Evolutionary conservation across 2,329 filamentous ascomycete genomes (phyloP).

Genomic region (Cryphonectria radicalis): DNA sequence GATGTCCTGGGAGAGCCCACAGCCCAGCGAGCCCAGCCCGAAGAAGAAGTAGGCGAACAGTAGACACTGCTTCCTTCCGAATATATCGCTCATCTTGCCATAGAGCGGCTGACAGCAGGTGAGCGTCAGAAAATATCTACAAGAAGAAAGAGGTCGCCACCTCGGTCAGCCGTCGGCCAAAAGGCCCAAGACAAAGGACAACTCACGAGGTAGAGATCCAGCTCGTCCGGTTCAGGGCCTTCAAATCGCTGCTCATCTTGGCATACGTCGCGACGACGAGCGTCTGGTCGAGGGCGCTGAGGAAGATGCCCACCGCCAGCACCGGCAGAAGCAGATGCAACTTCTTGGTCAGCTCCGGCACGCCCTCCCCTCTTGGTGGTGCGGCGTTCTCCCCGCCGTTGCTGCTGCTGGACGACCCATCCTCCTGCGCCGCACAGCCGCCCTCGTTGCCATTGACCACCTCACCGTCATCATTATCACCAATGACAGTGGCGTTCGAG

Average conservation of each 20-base stretch:
- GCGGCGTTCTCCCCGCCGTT: background rate
- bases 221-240: conserved; percentile 73
- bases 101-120: conserved; percentile 78
- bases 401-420: background rate
- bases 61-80: conserved; percentile 68
- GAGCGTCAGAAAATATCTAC: conserved; percentile 71
- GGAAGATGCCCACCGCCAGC: conserved; percentile 55
- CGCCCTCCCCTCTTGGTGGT: conserved; percentile 28
- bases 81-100: conserved; percentile 52
- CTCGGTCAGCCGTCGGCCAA: background rate
- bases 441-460: background rate
- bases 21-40: conserved; percentile 54
- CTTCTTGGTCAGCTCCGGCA: conserved; percentile 40
- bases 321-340: conserved; percentile 45
- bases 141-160: background rate
- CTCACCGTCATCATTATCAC: background rate
- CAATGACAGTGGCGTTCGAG: conserved; percentile 8
- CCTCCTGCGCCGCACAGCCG: background rate
- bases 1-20: conserved; percentile 54
- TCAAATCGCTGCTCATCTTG: conserved; percentile 74
- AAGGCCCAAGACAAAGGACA: background rate
- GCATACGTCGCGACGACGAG: conserved; percentile 80
- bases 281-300: conserved; percentile 76
- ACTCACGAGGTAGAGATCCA: conserved; percentile 63
- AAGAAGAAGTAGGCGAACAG: conserved; percentile 57